A percentile compares a stretch with the other conserved stretches of the same genome.
These are phyloP conservation scores for Pseudonitzschia multistriata DNA, from an alignment of 108 stramenopile genomes.

Conservation along the genomic window DNA sequence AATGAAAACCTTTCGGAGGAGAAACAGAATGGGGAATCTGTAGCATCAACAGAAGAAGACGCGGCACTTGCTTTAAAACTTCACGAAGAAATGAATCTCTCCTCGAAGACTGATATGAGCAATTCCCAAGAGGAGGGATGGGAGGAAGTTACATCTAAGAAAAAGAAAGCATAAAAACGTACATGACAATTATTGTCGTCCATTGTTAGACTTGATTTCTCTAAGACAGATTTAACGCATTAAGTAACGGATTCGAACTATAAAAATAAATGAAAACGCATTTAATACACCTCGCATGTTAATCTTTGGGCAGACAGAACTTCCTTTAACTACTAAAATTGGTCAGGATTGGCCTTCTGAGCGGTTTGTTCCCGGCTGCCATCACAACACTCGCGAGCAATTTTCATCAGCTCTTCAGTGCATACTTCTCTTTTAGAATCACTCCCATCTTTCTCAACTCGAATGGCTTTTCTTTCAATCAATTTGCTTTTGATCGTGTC, in stretches of 20 bases:
- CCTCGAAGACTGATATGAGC: not conserved
- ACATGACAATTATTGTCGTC: not conserved
- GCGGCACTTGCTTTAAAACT: slow-evolving; percentile 29
- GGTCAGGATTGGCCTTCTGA: not conserved
- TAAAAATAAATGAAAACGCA: no score
- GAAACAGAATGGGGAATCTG: slow-evolving; percentile 1
- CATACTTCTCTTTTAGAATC: slow-evolving; percentile 16
- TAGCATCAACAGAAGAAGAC: slow-evolving; percentile 16
- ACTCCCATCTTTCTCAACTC: slow-evolving; percentile 4
- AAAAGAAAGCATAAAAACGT: slow-evolving; percentile 5
- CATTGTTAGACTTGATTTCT: no score
- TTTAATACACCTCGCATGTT: no score
- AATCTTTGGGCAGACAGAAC: no score
- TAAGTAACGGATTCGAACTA: no score
- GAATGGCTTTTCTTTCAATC: slow-evolving; percentile 38
- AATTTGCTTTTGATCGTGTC: slow-evolving; percentile 52
- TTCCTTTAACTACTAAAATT: not conserved
- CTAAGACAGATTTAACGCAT: no score
- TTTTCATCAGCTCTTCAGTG: slow-evolving; percentile 18
- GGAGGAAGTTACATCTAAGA: slow-evolving; percentile 32
- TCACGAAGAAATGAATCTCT: slow-evolving; percentile 31
- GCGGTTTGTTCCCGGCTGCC: not conserved
- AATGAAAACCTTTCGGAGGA: slow-evolving; percentile 6
- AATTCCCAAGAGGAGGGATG: slow-evolving; percentile 13
- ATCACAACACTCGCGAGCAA: slow-evolving; percentile 20